A percentile compares a stretch with the other conserved stretches of the same genome.
These are phyloP conservation scores for Wickerhamomyces sp. DNA, from an alignment of 1,139 yeast species.

Conservation along the genomic window DNA sequence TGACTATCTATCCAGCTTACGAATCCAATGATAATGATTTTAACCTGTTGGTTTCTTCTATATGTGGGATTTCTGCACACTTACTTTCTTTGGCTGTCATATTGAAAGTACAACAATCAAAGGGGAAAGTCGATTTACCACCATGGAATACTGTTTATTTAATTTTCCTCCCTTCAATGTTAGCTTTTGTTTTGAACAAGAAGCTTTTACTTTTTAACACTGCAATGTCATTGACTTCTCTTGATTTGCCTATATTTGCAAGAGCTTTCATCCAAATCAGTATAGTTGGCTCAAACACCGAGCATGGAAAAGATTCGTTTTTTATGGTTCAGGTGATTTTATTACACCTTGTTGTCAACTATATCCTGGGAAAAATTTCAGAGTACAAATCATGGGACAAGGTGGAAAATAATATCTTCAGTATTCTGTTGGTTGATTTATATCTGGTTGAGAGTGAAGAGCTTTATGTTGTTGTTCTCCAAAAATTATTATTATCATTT, in stretches of 20 bases:
- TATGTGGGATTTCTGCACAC: constrained; percentile 18
- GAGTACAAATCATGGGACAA: constrained; percentile 30
- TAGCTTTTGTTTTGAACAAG: constrained; percentile 14
- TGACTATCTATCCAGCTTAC: constrained; percentile 6
- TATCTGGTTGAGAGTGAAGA: constrained; percentile 22
- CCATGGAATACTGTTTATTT: constrained; percentile 22
- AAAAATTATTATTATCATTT: constrained; percentile 28
- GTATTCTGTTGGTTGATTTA: constrained; percentile 30
- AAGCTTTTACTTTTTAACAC: constrained; percentile 19
- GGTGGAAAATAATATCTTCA: constrained; percentile 32
- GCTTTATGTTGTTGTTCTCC: constrained; percentile 25
- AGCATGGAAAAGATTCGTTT: constrained; percentile 9
- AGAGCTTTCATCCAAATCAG: constrained; percentile 19
- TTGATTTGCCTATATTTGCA: constrained; percentile 19
- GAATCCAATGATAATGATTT: constrained; percentile 6
- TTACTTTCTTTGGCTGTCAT: constrained; percentile 16
- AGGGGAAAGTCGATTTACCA: constrained; percentile 9
- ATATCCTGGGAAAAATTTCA: constrained; percentile 24
- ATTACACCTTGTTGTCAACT: constrained; percentile 23
- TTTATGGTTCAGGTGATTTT: constrained; percentile 20
- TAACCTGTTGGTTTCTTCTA: constrained; percentile 15
- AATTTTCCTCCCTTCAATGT: constrained; percentile 16
- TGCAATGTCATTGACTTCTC: constrained; percentile 15
- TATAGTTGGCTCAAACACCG: constrained; percentile 17
- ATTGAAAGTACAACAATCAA: constrained; percentile 8